A percentile compares a stretch with the other conserved stretches of the same genome.
Conservation (phyloP, 805 yeast genomes). For the Nakazawaea populi region DNA sequence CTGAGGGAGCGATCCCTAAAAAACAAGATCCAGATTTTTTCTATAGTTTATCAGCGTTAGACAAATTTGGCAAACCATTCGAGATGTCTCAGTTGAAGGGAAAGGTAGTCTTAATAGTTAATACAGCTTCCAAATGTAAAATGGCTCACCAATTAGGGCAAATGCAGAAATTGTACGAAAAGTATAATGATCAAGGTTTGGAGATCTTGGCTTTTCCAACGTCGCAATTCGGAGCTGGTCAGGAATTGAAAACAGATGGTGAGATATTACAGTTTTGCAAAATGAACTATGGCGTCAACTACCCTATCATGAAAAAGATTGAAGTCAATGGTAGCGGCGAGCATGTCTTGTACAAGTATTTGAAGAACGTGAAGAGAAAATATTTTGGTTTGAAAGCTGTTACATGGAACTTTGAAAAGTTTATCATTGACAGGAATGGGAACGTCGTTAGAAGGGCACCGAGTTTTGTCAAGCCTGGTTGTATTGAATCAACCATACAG, state of each 20-base stretch:
- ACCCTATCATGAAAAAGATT: constrained; percentile 71
- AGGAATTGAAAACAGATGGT: constrained; percentile 55
- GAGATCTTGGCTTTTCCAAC: constrained; percentile 74
- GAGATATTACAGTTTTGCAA: constrained; percentile 61
- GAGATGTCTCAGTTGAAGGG: constrained; percentile 61
- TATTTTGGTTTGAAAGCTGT: constrained; percentile 55
- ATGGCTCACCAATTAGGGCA: constrained; percentile 60
- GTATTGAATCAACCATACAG: constrained; percentile 54
- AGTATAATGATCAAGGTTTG: constrained; percentile 49
- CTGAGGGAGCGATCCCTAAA: background rate
- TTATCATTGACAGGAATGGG: constrained; percentile 54
- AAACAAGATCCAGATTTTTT: constrained; percentile 24
- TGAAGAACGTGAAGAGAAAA: constrained; percentile 49
- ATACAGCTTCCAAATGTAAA: constrained; percentile 18
- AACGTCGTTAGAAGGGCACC: constrained; percentile 49
- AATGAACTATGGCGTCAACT: constrained; percentile 71
- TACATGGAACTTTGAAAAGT: constrained; percentile 80
- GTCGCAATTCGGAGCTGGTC: constrained; percentile 61
- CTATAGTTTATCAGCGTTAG: constrained; percentile 59
- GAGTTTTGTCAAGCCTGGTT: constrained; percentile 25
- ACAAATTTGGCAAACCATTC: constrained; percentile 51
- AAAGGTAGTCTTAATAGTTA: constrained; percentile 66
- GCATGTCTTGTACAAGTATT: constrained; percentile 66
- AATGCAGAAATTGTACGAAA: constrained; percentile 51
- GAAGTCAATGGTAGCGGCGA: constrained; percentile 74